Conservation (phyloP, 1,284 basidiomycete genomes). For the Crucibulum parvulum region DNA sequence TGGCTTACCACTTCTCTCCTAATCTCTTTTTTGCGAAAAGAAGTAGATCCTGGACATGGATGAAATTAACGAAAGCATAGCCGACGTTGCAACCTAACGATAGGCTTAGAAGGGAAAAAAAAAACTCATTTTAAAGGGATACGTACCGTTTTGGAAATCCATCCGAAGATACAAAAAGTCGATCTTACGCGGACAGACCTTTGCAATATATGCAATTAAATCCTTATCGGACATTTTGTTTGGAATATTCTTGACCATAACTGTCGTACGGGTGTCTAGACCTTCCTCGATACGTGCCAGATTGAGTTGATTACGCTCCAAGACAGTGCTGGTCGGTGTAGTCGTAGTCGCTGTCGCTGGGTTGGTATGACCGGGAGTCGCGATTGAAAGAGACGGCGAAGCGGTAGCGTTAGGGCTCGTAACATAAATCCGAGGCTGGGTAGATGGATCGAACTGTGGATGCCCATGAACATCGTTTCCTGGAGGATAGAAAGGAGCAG, state of each 20-base stretch:
- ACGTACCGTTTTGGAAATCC: slow-evolving; percentile 79
- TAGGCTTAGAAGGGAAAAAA: neutral
- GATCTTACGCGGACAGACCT: slow-evolving; percentile 71
- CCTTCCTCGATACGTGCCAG: slow-evolving; percentile 76
- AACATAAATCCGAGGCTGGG: slow-evolving; percentile 11
- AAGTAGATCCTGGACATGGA: slow-evolving; percentile 76
- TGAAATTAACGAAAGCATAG: slow-evolving; percentile 89
- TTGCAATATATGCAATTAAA: slow-evolving; percentile 70
- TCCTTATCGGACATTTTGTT: slow-evolving; percentile 88
- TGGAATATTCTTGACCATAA: slow-evolving; percentile 90
- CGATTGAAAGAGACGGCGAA: neutral
- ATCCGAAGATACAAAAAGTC: slow-evolving; percentile 89
- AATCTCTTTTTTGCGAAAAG: slow-evolving; percentile 75
- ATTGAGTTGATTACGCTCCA: slow-evolving; percentile 74
- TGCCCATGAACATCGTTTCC: neutral
- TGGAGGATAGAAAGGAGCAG: neutral
- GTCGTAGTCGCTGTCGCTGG: neutral
- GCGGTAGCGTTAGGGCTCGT: neutral
- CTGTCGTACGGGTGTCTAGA: slow-evolving; percentile 80
- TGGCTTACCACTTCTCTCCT: slow-evolving; percentile 74
- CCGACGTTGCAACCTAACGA: slow-evolving; percentile 81
- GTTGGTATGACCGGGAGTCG: neutral
- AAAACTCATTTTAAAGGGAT: slow-evolving; percentile 1
- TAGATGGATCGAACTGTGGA: neutral
- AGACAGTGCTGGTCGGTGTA: slow-evolving; percentile 6